A percentile compares a stretch with the other conserved stretches of the same genome.
These are phyloP conservation scores for Acmispon strigosus DNA, from an alignment of 306 rosid genomes.

Conservation along the genomic window DNA sequence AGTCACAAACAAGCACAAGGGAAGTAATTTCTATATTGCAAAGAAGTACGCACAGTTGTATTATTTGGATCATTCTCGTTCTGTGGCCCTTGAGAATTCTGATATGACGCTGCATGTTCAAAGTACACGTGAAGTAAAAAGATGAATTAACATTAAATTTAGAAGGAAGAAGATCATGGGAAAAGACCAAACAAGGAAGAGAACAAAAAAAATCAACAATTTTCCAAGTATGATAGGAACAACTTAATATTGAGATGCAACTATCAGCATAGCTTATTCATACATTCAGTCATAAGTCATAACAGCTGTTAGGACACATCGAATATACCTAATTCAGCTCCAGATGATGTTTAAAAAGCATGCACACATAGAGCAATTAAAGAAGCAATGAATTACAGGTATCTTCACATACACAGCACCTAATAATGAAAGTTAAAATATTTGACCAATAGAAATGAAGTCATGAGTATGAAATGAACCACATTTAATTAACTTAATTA, in stretches of 20 bases:
- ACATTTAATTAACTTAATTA: too few relatives aligned
- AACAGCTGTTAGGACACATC: neutral
- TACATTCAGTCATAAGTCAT: neutral
- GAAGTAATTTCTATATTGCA: conserved; percentile 2
- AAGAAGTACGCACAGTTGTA: conserved; percentile 81
- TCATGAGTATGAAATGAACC: too few relatives aligned
- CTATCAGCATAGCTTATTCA: neutral
- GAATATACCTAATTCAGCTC: neutral
- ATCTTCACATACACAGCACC: neutral
- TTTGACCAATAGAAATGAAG: neutral
- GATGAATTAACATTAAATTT: conserved; percentile 1
- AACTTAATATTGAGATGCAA: neutral
- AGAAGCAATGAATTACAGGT: neutral
- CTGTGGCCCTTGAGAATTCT: conserved; percentile 80
- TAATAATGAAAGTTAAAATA: neutral
- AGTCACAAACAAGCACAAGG: conserved; percentile 14
- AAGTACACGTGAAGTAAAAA: conserved; percentile 27
- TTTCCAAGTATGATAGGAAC: neutral
- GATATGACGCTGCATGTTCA: conserved; percentile 80
- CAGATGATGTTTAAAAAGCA: neutral
- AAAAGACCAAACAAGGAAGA: neutral
- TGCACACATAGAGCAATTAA: neutral
- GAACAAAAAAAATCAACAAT: neutral
- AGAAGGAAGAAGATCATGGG: neutral
- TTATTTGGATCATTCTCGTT: conserved; percentile 92